Conservation (phyloP, 2,329 filamentous ascomycete genomes). For the Aspergillus carbonarius region DNA sequence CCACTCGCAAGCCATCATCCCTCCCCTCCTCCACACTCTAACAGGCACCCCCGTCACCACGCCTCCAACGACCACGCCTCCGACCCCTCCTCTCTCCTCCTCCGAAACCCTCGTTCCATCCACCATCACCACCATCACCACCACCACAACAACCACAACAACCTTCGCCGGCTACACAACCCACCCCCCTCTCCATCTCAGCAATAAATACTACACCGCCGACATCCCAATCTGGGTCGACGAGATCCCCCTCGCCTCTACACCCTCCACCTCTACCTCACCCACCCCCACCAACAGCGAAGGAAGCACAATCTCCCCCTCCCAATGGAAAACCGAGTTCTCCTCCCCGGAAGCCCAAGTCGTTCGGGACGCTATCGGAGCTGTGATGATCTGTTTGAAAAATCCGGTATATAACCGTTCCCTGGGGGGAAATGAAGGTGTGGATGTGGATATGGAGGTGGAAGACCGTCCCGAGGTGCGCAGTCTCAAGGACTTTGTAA, state of each 20-base stretch:
- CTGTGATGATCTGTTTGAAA: slow-evolving; percentile 39
- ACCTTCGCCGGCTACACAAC: slow-evolving; percentile 49
- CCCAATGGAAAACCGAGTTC: slow-evolving; percentile 44
- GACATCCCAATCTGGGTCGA: slow-evolving; percentile 50
- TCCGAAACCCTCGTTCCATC: slow-evolving; percentile 29
- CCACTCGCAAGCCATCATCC: slow-evolving; percentile 37
- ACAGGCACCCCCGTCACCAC: slow-evolving; percentile 33
- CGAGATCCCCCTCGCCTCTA: slow-evolving; percentile 30
- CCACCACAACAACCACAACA: slow-evolving; percentile 19
- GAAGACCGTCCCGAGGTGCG: slow-evolving; percentile 22
- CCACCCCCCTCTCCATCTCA: slow-evolving; percentile 41
- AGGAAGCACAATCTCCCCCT: slow-evolving; percentile 9
- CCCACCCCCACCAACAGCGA: background rate
- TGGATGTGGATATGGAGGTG: slow-evolving; percentile 2
- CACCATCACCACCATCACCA: background rate
- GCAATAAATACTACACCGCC: slow-evolving; percentile 46
- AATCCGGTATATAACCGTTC: slow-evolving; percentile 20
- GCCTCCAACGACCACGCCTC: slow-evolving; percentile 36
- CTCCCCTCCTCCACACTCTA: slow-evolving; percentile 36
- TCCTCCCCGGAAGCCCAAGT: slow-evolving; percentile 42
- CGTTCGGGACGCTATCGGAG: slow-evolving; percentile 47
- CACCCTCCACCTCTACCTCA: slow-evolving; percentile 21
- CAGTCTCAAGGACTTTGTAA: slow-evolving; percentile 33
- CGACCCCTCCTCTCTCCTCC: slow-evolving; percentile 40
- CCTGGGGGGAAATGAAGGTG: background rate